These are phyloP conservation scores for Nitzschia sp. DNA, from an alignment of 108 stramenopile species.

Conservation along the genomic window DNA sequence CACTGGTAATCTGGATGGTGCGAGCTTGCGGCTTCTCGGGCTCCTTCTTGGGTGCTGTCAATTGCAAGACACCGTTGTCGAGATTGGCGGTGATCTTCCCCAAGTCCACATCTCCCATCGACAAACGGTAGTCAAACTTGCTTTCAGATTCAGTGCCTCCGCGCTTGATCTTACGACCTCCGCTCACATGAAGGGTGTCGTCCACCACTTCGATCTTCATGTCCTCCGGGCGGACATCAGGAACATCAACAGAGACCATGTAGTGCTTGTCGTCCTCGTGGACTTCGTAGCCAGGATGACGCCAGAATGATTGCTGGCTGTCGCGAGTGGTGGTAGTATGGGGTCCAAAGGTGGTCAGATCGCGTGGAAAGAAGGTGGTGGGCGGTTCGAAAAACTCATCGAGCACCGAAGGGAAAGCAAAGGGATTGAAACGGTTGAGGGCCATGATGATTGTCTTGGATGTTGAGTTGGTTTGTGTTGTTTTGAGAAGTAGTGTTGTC, in stretches of 20 bases:
- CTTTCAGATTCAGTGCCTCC: not conserved
- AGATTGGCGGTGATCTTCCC: slow-evolving; percentile 32
- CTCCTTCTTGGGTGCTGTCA: slow-evolving; percentile 35
- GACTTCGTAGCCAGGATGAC: slow-evolving; percentile 10
- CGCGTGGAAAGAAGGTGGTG: slow-evolving; percentile 3
- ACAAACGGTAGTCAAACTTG: slow-evolving; percentile 11
- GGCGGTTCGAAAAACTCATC: slow-evolving; percentile 1
- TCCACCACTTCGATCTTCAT: slow-evolving; percentile 31
- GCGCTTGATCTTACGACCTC: not conserved
- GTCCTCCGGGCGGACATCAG: slow-evolving; percentile 33
- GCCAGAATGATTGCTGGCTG: not conserved
- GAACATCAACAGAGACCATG: slow-evolving; percentile 28
- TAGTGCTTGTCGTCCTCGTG: slow-evolving; percentile 24
- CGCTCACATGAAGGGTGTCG: slow-evolving; percentile 10
- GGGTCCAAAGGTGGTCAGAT: slow-evolving; percentile 1
- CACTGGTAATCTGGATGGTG: not conserved
- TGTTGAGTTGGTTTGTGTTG: not conserved
- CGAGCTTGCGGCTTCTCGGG: not conserved
- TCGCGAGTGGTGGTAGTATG: not conserved
- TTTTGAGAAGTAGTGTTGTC: not conserved
- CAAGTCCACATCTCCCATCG: slow-evolving; percentile 16
- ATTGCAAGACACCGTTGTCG: slow-evolving; percentile 32
- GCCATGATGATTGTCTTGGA: not conserved
- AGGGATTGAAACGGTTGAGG: slow-evolving; percentile 1
- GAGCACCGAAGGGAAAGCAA: not conserved